Percentiles rank a stretch among this genome's conserved stretches.
These are phyloP conservation scores for Xylaria sp. DNA, from an alignment of 2,329 filamentous ascomycete genomes.

Conservation along the genomic window DNA sequence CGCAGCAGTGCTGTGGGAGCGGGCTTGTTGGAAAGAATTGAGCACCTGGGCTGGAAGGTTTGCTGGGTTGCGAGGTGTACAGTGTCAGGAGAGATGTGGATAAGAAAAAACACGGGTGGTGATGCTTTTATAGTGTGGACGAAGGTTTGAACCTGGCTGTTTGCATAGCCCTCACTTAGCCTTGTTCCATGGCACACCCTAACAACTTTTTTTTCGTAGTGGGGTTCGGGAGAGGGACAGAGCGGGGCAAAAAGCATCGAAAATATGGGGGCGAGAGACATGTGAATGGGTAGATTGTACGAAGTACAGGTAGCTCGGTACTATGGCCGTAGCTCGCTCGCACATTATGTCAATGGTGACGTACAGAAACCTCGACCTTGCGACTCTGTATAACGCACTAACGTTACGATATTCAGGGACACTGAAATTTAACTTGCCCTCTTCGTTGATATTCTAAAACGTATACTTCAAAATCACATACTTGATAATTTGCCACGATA, in stretches of 20 bases:
- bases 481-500: not conserved
- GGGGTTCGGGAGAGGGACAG: slow-evolving; percentile 15
- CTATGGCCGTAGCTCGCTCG: not conserved
- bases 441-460: not conserved
- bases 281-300: slow-evolving; percentile 17
- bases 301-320: not conserved
- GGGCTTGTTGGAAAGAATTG: not conserved
- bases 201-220: slow-evolving; percentile 27
- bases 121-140: slow-evolving; percentile 17
- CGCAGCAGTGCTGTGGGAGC: not conserved
- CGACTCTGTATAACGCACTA: slow-evolving; percentile 12
- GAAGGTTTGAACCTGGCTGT: slow-evolving; percentile 3
- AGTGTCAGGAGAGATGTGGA: slow-evolving; percentile 9
- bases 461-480: slow-evolving; percentile 6
- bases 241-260: slow-evolving; percentile 5
- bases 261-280: slow-evolving; percentile 27
- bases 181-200: not conserved
- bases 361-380: slow-evolving; percentile 16
- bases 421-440: not conserved
- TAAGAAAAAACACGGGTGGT: not conserved
- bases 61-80: slow-evolving; percentile 7
- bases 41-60: not conserved
- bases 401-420: slow-evolving; percentile 8
- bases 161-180: slow-evolving; percentile 26
- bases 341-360: slow-evolving; percentile 25